Percentiles rank a stretch among this genome's conserved stretches.
Evolutionary conservation across 2,329 filamentous ascomycete species (phyloP).

Genomic region (Stagonosporopsis tanaceti): DNA sequence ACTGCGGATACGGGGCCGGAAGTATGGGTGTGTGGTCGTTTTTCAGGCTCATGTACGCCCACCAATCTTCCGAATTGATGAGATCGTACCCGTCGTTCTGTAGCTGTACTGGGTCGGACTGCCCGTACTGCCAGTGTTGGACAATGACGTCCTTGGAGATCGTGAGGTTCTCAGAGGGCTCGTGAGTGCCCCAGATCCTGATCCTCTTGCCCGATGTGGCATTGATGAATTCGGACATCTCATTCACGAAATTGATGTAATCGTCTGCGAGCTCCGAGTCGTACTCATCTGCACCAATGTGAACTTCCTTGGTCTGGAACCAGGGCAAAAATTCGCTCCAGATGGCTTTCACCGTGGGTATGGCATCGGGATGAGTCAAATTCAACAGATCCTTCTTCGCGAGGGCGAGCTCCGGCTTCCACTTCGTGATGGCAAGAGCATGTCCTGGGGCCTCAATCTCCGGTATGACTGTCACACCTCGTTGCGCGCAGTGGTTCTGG

Average conservation of each 20-base stretch:
- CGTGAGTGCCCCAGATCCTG: slow-evolving; percentile 54
- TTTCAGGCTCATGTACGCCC: slow-evolving; percentile 64
- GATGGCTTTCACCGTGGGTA: slow-evolving; percentile 48
- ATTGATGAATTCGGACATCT: slow-evolving; percentile 45
- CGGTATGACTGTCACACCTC: slow-evolving; percentile 48
- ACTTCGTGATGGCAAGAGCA: slow-evolving; percentile 49
- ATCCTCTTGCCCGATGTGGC: slow-evolving; percentile 42
- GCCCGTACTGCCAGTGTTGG: slow-evolving; percentile 60
- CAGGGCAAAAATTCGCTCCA: slow-evolving; percentile 51
- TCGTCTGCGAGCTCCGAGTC: slow-evolving; percentile 44
- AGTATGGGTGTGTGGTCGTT: slow-evolving; percentile 60
- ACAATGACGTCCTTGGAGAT: slow-evolving; percentile 53
- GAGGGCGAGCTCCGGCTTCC: slow-evolving; percentile 50
- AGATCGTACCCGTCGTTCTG: slow-evolving; percentile 49
- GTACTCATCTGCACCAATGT: slow-evolving; percentile 52
- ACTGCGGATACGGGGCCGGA: slow-evolving; percentile 57
- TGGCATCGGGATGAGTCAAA: slow-evolving; percentile 46
- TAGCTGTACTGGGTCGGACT: slow-evolving; percentile 56
- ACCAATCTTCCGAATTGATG: slow-evolving; percentile 61
- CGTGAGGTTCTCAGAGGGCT: slow-evolving; percentile 51
- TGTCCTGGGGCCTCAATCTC: slow-evolving; percentile 51
- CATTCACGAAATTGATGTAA: slow-evolving; percentile 50
- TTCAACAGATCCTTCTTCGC: slow-evolving; percentile 49
- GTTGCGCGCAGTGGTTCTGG: slow-evolving; percentile 44
- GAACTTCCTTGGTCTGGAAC: slow-evolving; percentile 50